Evolutionary conservation across 225 moss, liverwort and hornwort genomes (phyloP), one percentile per base, ranked within the genome.

Genomic region (Physcomitrellopsis africana): DNA sequence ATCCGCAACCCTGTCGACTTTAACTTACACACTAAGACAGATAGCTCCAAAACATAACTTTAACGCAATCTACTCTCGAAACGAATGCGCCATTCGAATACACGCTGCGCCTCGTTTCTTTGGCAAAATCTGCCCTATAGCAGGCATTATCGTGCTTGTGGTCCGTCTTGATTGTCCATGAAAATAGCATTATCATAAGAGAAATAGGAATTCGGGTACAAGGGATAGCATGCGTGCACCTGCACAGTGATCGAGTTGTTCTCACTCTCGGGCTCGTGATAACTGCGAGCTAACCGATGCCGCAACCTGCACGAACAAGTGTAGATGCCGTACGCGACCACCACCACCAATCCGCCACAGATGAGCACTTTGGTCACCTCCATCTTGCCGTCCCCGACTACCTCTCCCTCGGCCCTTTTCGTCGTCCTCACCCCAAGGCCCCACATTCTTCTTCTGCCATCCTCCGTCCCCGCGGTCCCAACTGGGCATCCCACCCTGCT

Each of bases 311-410:
- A 70, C 7, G 44, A 65, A 64, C 78, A 79, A 12, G 74, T 79
- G 54, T 75, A 83, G 60, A 83, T 67, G 51, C 79, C 79, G 66
- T 69, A 78, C 3, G 82, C 82, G 17, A 79, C 75, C 42, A 56
- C 78, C 16, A 75, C 74, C 12, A 83, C 79, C 53, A 83, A 57
- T 4, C 78, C 78, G 7, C 75, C 75, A 15, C 82, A 83, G 18
- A 83, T 19, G n/a, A 83, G 64, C 66, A 72, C 78, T 37, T 83
- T 75, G 20, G 78, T 79, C 60, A 70, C 82, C 70, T 79, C 78
- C 82, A 83, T 75, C 52, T 79, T 67, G 64, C 23, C 71, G 16
- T 26, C 71, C 46, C 26, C 69, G 10, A 44, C 32, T 37, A 37
- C 61, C 20, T 10, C 64, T 8, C 3, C 63, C 67, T 20, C 29